Base-by-base conservation (phyloP, 179 eudicot genomes). In the Gypsophila paniculata region DNA sequence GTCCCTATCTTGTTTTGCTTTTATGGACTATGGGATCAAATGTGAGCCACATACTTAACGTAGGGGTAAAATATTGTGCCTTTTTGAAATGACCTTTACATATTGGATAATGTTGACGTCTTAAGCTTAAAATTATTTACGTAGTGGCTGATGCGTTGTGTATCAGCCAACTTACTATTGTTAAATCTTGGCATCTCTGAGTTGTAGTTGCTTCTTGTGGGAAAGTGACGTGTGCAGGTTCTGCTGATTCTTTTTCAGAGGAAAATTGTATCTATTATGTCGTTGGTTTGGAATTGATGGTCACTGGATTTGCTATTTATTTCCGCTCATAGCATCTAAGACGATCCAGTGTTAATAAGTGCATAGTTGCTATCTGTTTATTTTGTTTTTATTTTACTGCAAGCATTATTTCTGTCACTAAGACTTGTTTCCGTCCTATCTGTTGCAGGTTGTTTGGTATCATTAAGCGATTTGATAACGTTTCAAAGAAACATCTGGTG, bases 401-500 rank as follows among this genome's bases (percentile, higher is more conserved):
- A 18, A 39, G 26, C 38, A 63, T 42, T 12, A 9, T 14, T 63
- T 46, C 15, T 63, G 25, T 26, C 17, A 11, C 42, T 44, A 11
- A 11, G n/a, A 32, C 61, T 2, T 42, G 14, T 51, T 44, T 63
- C 52, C 57, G 39, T 44, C 77, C 68, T 22, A 8, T 52, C 71
- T 63, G 64, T 74, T 69, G 48, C 84, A 88, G 97, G 88, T 83
- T 81, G 29, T 86, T 84, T 76, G 99, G 96, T 66, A 68, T 88
- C 57, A 86, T 94, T 49, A 84, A 77, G 80, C 92, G 86, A 61
- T 94, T 89, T 80, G 85, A 94, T 75, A 76, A 60, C 73, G 64
- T 65, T 64, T 78, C 88, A 66, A 86, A 83, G 79, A 86, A 84
- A 75, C 99, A 94, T 75, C 76, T 79, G 90, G 99, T 94, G 83